phyloP scores from a whole-genome alignment of 768 basidiomycete genomes.

The Lactarius indigo region DNA sequence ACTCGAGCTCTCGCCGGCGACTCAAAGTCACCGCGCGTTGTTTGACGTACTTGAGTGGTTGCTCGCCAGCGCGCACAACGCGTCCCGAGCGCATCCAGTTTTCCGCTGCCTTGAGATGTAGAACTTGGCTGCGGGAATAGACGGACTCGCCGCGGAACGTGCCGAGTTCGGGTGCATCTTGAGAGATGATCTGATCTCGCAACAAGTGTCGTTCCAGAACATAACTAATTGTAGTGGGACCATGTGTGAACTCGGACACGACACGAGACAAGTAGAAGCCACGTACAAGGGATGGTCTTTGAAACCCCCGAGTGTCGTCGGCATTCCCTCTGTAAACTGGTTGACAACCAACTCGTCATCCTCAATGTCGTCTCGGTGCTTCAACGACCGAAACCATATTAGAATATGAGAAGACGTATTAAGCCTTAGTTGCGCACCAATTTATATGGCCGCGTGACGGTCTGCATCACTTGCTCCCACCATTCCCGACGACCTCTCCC shows the following conservation, averaged over 20 bases:
- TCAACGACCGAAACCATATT: conserved; percentile 16
- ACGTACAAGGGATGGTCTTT: conserved; percentile 91
- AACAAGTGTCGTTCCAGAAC: conserved; percentile 84
- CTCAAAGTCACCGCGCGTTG: conserved; percentile 77
- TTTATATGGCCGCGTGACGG: conserved; percentile 72
- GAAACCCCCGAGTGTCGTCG: conserved; percentile 84
- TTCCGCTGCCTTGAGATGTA: conserved; percentile 86
- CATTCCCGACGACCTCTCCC: conserved; percentile 70
- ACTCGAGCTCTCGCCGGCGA: conserved; percentile 67
- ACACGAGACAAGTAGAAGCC: not conserved
- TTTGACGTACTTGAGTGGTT: conserved; percentile 90
- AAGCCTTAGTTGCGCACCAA: conserved; percentile 49
- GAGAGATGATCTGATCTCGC: conserved; percentile 81
- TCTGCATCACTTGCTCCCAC: conserved; percentile 73
- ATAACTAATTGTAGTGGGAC: conserved; percentile 48
- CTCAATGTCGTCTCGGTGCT: conserved; percentile 93
- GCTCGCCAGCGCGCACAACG: conserved; percentile 62
- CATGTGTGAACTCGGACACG: not conserved
- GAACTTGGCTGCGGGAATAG: conserved; percentile 78
- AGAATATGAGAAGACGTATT: not conserved
- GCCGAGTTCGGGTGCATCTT: conserved; percentile 69
- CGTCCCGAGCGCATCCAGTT: conserved; percentile 94
- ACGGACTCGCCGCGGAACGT: conserved; percentile 93
- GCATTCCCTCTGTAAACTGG: conserved; percentile 89
- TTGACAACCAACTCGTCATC: conserved; percentile 80